Conservation (phyloP, 2,329 filamentous ascomycete species). For the Penicillium sp. region DNA sequence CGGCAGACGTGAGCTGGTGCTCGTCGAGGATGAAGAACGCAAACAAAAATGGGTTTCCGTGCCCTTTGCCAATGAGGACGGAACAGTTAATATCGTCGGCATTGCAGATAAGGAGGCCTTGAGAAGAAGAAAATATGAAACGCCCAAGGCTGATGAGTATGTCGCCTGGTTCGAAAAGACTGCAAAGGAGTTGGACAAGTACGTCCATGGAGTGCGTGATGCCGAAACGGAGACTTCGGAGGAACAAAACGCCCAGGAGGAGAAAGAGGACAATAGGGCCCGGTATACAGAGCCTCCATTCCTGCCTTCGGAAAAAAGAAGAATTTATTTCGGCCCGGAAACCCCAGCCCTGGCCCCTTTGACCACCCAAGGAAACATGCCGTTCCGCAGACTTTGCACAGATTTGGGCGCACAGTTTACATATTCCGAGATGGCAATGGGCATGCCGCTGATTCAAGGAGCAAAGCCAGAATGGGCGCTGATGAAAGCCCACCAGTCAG, state of each 20-base stretch:
- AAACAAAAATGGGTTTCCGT: slow-evolving; percentile 35
- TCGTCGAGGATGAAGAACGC: slow-evolving; percentile 56
- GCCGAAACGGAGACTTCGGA: slow-evolving; percentile 23
- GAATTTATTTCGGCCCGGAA: slow-evolving; percentile 88
- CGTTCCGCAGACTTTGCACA: slow-evolving; percentile 85
- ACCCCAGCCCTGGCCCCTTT: slow-evolving; percentile 91
- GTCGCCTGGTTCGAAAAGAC: slow-evolving; percentile 72
- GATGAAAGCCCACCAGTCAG: slow-evolving; percentile 85
- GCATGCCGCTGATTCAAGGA: slow-evolving; percentile 82
- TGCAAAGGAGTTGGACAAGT: slow-evolving; percentile 45
- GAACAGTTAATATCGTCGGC: slow-evolving; percentile 71
- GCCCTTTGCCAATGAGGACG: slow-evolving; percentile 44
- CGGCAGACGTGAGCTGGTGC: slow-evolving; percentile 75
- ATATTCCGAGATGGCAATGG: slow-evolving; percentile 98
- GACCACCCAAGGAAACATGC: slow-evolving; percentile 94
- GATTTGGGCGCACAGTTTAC: slow-evolving; percentile 88
- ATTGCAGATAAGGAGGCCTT: slow-evolving; percentile 69
- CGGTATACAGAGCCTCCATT: slow-evolving; percentile 82
- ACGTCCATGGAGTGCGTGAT: slow-evolving; percentile 46
- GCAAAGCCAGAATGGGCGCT: slow-evolving; percentile 91
- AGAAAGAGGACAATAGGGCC: slow-evolving; percentile 67
- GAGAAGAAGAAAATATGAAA: slow-evolving; percentile 65
- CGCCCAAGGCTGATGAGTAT: slow-evolving; percentile 71
- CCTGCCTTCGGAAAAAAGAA: slow-evolving; percentile 86
- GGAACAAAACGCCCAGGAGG: slow-evolving; percentile 20